These are phyloP conservation scores for Claviceps sp. DNA, from an alignment of 2,329 filamentous ascomycete genomes.

Conservation along the genomic window DNA sequence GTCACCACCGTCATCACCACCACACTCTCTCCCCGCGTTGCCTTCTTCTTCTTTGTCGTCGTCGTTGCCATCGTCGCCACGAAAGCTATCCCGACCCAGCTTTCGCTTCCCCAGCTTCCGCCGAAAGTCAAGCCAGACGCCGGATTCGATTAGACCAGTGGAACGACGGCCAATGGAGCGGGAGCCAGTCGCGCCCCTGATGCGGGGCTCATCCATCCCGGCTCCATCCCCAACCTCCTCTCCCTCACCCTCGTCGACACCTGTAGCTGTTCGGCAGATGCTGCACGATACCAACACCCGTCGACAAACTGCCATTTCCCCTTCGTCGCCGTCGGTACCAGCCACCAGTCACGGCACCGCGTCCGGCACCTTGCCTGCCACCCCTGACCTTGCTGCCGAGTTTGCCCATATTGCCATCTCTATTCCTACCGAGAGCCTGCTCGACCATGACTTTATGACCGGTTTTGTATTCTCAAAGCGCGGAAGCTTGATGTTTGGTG, in stretches of 20 bases:
- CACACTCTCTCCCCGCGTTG: not conserved
- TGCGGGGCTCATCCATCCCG: conserved; percentile 11
- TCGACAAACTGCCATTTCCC: not conserved
- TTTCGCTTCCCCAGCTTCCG: conserved; percentile 13
- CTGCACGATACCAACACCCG: not conserved
- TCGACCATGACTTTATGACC: conserved; percentile 45
- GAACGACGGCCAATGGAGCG: conserved; percentile 10
- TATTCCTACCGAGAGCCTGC: conserved; percentile 42
- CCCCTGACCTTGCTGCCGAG: conserved; percentile 17
- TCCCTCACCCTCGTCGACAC: conserved; percentile 10
- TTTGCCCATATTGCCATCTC: conserved; percentile 40
- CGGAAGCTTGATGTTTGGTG: conserved; percentile 49
- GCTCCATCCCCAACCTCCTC: conserved; percentile 9
- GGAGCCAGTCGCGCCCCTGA: conserved; percentile 10
- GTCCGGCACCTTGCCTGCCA: conserved; percentile 9
- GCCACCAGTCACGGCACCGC: conserved; percentile 9
- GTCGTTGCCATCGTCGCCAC: not conserved
- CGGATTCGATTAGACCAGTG: conserved; percentile 4
- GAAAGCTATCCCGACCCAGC: conserved; percentile 16
- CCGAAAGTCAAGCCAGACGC: conserved; percentile 9
- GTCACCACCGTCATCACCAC: not conserved
- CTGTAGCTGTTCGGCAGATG: not conserved
- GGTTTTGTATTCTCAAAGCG: conserved; percentile 48
- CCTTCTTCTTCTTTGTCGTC: not conserved
- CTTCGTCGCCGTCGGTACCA: not conserved